phyloP scores from a whole-genome alignment of 179 eudicot species.

The Silene vulgaris region DNA sequence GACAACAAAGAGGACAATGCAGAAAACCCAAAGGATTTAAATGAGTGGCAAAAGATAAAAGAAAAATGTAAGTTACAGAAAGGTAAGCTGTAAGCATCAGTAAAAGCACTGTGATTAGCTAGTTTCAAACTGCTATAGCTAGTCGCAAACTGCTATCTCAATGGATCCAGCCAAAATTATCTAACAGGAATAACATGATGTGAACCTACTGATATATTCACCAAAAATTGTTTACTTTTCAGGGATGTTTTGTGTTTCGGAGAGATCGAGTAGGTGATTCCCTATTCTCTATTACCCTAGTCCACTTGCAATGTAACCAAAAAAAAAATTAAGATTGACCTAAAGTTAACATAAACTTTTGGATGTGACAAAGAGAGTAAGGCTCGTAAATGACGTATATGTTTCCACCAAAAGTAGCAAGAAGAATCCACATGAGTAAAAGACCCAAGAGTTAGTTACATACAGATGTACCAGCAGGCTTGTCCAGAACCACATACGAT shows the following conservation, averaged over 20 bases:
- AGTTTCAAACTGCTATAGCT: not conserved
- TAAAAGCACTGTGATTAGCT: not conserved
- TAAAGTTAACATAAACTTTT: too few species aligned
- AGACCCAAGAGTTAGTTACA: conserved; percentile 28
- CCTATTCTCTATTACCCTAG: too few species aligned
- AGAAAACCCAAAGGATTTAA: not conserved
- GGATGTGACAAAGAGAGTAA: too few species aligned
- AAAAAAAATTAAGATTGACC: too few species aligned
- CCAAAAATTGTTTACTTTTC: too few species aligned
- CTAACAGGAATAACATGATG: not conserved
- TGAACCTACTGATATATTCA: not conserved
- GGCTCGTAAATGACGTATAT: not conserved
- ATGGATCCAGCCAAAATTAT: not conserved
- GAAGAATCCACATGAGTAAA: not conserved
- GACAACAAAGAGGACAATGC: not conserved
- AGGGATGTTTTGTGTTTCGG: too few species aligned
- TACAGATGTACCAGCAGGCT: conserved; percentile 96
- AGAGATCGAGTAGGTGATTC: too few species aligned
- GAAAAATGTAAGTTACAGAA: too few species aligned
- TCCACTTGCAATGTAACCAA: too few species aligned
- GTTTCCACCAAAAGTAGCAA: not conserved
- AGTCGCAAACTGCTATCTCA: not conserved
- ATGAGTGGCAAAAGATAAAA: too few species aligned
- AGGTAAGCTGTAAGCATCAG: not conserved
- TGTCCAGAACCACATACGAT: conserved; percentile 76